phyloP scores from a whole-genome alignment of 768 basidiomycete genomes.

The Termitomyces eurrhizus region DNA sequence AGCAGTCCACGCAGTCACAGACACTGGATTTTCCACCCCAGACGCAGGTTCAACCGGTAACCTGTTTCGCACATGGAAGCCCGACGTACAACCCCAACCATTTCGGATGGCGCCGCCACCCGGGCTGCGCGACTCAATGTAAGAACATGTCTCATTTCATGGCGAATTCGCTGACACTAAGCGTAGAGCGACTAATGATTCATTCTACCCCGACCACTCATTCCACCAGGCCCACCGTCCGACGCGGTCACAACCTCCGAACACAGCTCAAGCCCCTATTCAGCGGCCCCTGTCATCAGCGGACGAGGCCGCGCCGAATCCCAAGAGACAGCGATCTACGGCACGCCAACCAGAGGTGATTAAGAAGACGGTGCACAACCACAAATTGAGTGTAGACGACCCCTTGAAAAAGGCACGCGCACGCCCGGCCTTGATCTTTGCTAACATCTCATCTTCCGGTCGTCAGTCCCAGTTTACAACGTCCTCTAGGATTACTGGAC shows the following conservation, averaged over 20 bases:
- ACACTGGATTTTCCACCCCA: conserved; percentile 74
- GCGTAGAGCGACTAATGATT: conserved; percentile 53
- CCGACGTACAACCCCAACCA: conserved; percentile 46
- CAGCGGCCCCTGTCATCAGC: conserved; percentile 77
- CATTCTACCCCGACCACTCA: conserved; percentile 53
- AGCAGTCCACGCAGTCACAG: conserved; percentile 52
- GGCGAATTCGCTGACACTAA: conserved; percentile 14
- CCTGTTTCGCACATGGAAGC: conserved; percentile 56
- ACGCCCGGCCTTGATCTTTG: conserved; percentile 83
- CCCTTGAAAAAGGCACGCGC: conserved; percentile 88
- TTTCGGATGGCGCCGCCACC: conserved; percentile 54
- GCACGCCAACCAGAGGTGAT: conserved; percentile 47
- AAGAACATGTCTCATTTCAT: conserved; percentile 20
- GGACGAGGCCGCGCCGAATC: conserved; percentile 75
- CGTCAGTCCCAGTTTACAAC: conserved; percentile 73
- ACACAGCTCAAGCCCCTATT: conserved; percentile 39
- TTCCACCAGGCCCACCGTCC: conserved; percentile 49
- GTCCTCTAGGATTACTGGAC: conserved; percentile 55
- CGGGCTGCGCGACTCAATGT: conserved; percentile 64
- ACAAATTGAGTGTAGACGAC: conserved; percentile 63
- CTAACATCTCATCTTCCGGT: conserved; percentile 84
- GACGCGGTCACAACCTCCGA: conserved; percentile 38
- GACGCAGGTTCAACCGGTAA: conserved; percentile 54
- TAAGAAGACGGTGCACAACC: conserved; percentile 48
- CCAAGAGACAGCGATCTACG: conserved; percentile 71